phyloP scores from a whole-genome alignment of 371 early-diverging fungal species.

The Syncephalastrum contaminatum region DNA sequence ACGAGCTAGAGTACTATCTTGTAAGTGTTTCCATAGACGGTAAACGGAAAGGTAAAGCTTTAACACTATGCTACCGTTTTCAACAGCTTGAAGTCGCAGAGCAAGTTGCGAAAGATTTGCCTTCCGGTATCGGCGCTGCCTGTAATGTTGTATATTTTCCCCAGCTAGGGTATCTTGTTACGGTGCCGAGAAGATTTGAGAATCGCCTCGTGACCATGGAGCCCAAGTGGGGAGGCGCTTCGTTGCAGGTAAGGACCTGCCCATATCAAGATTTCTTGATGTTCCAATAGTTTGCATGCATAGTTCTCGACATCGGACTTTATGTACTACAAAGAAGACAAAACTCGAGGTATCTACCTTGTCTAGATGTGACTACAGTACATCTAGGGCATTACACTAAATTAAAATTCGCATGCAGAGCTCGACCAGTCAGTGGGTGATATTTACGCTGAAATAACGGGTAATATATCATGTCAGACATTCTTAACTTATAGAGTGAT shows the following conservation, averaged over 20 bases:
- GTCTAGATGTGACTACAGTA: no score
- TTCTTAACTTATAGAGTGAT: no score
- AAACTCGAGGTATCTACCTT: slow-evolving; percentile 57
- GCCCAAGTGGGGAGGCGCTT: no score
- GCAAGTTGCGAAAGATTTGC: slow-evolving; percentile 53
- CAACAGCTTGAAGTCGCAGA: slow-evolving; percentile 59
- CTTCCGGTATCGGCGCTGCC: slow-evolving; percentile 40
- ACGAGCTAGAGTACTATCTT: slow-evolving; percentile 52
- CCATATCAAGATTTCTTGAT: neutral
- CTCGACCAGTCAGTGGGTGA: slow-evolving; percentile 76
- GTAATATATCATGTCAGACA: no score
- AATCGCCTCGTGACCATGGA: no score
- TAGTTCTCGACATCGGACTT: slow-evolving; percentile 72
- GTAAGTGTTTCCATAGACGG: slow-evolving; percentile 18
- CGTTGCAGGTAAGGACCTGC: slow-evolving; percentile 17
- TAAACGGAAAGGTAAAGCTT: neutral
- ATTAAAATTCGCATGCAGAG: slow-evolving; percentile 30
- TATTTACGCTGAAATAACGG: slow-evolving; percentile 72
- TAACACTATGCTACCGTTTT: neutral
- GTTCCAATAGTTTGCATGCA: neutral
- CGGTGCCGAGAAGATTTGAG: slow-evolving; percentile 54
- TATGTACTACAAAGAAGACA: slow-evolving; percentile 70
- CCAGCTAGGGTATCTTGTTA: slow-evolving; percentile 76
- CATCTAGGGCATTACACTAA: neutral
- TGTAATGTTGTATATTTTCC: slow-evolving; percentile 85